These are phyloP conservation scores for Thermothielavioides terrestris DNA, from an alignment of 495 filamentous ascomycete genomes.

Conservation along the genomic window DNA sequence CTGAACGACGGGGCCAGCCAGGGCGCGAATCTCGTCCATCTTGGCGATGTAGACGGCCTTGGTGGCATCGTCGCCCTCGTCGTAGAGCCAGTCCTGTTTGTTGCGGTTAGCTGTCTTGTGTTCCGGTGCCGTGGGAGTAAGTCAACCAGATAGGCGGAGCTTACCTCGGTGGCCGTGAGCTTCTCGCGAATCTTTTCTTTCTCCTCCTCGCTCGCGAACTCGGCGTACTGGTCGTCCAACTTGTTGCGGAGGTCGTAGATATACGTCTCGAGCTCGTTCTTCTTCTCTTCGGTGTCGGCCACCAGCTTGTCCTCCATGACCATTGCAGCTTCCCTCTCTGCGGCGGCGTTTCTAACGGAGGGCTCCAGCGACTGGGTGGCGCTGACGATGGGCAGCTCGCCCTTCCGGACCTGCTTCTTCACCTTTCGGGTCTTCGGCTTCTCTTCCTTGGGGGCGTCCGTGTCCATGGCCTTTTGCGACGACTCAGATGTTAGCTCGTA, in stretches of 20 bases:
- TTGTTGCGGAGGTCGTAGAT: conserved; percentile 96
- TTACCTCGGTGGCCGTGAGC: conserved; percentile 74
- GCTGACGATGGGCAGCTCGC: conserved; percentile 80
- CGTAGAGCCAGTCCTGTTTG: conserved; percentile 90
- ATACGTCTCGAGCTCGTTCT: conserved; percentile 96
- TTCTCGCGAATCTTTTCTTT: conserved; percentile 75
- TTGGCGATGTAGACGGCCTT: conserved; percentile 90
- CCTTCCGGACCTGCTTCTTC: conserved; percentile 99
- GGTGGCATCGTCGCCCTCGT: conserved; percentile 90
- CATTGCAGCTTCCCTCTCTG: conserved; percentile 83
- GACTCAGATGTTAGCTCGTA: conserved; percentile 18
- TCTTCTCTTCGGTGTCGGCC: conserved; percentile 96
- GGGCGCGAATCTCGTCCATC: conserved; percentile 88
- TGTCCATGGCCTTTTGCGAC: conserved; percentile 75
- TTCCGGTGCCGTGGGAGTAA: background rate
- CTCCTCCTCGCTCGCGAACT: conserved; percentile 86
- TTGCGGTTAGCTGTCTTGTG: background rate
- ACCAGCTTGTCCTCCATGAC: conserved; percentile 98
- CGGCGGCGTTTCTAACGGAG: conserved; percentile 50
- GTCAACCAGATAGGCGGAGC: background rate
- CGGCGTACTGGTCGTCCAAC: conserved; percentile 80
- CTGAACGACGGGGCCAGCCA: conserved; percentile 86
- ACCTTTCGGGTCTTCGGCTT: conserved; percentile 95
- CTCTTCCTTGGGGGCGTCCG: conserved; percentile 60
- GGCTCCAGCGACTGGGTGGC: conserved; percentile 74